Evolutionary conservation across 208 protist species (phyloP), one percentile per base, ranked within the genome.

Genomic region (Plasmodiophora brassicae): DNA sequence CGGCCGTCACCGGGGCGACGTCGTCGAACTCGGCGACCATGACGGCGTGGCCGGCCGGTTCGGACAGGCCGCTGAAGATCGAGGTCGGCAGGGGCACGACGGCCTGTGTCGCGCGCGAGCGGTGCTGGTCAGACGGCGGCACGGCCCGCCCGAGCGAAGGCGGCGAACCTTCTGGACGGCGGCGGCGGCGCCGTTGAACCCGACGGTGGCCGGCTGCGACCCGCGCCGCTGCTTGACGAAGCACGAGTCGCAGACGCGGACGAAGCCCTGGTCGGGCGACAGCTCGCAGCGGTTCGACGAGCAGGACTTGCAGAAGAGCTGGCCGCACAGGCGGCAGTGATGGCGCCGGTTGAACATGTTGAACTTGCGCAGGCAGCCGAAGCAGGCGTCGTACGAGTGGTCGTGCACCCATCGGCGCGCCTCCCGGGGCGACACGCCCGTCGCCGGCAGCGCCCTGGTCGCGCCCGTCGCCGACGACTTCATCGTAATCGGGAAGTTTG

Each of bases 341-440:
- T 78, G 65, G 65, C 65, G 65, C 65, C 65, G 65, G n/a, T 78
- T 78, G 65, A 78, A 78, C 65, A 78, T 78, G 65, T 78, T 78
- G n/a, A 78, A 78, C n/a, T 78, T 78, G 32, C 65, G 32, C 20
- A 78, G 65, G n/a, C 65, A 78, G 5, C 65, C 65, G n/a, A 78
- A 78, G 65, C 65, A 78, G 32, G 65, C 32, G 41, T 78, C 65
- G 41, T 78, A 78, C 65, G 65, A 78, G 65, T 78, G 65, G 41
- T 78, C 65, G 20, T n/a, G 65, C 32, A 78, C 65, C 65, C 65
- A 78, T 78, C n/a, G n/a, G n/a, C n/a, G n/a, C n/a, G n/a, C n/a
- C n/a, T n/a, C n/a, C n/a, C n/a, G n/a, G n/a, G n/a, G n/a, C n/a
- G n/a, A n/a, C n/a, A n/a, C n/a, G n/a, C n/a, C n/a, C n/a, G n/a